Evolutionary conservation across 768 basidiomycete genomes (phyloP).

Genomic region (Rhizopogon vinicolor): DNA sequence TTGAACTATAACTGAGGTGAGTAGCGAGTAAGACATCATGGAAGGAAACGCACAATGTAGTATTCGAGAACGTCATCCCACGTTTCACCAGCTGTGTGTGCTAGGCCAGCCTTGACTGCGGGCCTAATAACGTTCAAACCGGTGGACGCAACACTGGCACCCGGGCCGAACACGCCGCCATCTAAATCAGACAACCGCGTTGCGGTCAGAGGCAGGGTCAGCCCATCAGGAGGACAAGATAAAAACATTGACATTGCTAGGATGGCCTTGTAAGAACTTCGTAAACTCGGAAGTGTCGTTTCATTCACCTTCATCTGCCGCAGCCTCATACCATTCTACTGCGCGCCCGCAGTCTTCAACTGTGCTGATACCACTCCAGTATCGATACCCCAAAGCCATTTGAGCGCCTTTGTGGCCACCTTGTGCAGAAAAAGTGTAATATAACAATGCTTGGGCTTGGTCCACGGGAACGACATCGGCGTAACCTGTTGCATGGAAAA

Average conservation of each 20-base stretch:
- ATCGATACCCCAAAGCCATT: conserved; percentile 90
- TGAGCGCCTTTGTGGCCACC: conserved; percentile 84
- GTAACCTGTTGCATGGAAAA: conserved; percentile 89
- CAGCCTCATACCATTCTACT: conserved; percentile 83
- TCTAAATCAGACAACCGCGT: conserved; percentile 83
- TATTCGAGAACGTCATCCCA: conserved; percentile 93
- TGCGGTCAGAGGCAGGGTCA: conserved; percentile 75
- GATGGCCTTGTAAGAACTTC: conserved; percentile 1
- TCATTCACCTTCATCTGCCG: conserved; percentile 73
- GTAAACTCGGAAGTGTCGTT: background rate
- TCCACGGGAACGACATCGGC: conserved; percentile 55
- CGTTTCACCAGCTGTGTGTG: conserved; percentile 86
- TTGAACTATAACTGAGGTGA: conserved; percentile 62
- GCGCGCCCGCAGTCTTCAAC: conserved; percentile 82
- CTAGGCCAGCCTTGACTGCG: conserved; percentile 78
- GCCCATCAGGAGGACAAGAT: conserved; percentile 88
- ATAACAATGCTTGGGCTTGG: conserved; percentile 81
- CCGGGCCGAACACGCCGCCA: conserved; percentile 93
- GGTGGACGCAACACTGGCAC: conserved; percentile 90
- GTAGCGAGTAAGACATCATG: background rate
- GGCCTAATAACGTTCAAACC: conserved; percentile 67
- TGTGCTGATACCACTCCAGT: conserved; percentile 95
- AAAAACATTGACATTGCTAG: conserved; percentile 77
- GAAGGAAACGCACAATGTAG: conserved; percentile 56
- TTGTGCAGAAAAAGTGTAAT: conserved; percentile 92